Percentiles rank a stretch among this genome's conserved stretches.
Conservation (phyloP, 2,329 filamentous ascomycete genomes). For the Macroventuria anomochaeta region DNA sequence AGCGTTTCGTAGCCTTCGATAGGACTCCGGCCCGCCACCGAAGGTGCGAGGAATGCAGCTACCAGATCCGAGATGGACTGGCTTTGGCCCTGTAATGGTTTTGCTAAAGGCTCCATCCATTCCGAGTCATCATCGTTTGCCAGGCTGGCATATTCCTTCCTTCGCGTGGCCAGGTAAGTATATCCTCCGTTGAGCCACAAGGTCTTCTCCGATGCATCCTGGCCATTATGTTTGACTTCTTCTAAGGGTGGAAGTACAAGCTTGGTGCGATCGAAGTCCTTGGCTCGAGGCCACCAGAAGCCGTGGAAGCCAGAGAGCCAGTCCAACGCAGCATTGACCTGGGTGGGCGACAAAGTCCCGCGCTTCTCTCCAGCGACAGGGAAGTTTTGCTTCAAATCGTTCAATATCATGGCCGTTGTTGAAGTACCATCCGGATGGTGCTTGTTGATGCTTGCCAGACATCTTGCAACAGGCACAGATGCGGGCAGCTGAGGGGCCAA, state of each 20-base stretch:
- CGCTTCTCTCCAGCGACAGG: slow-evolving; percentile 65
- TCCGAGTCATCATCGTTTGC: slow-evolving; percentile 57
- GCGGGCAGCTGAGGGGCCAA: slow-evolving; percentile 59
- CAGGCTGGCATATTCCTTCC: slow-evolving; percentile 62
- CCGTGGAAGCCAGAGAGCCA: slow-evolving; percentile 70
- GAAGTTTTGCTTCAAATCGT: slow-evolving; percentile 61
- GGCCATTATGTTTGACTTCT: slow-evolving; percentile 52
- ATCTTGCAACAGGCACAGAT: slow-evolving; percentile 58
- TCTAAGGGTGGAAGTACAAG: slow-evolving; percentile 63
- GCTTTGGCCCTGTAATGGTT: slow-evolving; percentile 23
- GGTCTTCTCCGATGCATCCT: slow-evolving; percentile 19
- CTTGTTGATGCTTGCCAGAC: slow-evolving; percentile 55
- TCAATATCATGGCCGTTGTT: slow-evolving; percentile 63
- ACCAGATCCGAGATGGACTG: slow-evolving; percentile 60
- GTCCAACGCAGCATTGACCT: slow-evolving; percentile 62
- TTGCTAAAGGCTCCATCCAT: slow-evolving; percentile 62
- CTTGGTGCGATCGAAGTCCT: slow-evolving; percentile 36
- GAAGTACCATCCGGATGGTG: slow-evolving; percentile 43
- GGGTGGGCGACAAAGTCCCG: slow-evolving; percentile 53
- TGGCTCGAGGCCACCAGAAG: slow-evolving; percentile 55
- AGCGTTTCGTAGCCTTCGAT: slow-evolving; percentile 59
- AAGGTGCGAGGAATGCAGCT: slow-evolving; percentile 59
- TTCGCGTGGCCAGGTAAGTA: slow-evolving; percentile 70
- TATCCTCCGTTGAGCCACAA: slow-evolving; percentile 73
- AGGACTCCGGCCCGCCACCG: slow-evolving; percentile 33